Conservation (phyloP, 352 stramenopile species). For the Phytophthora vignae region DNA sequence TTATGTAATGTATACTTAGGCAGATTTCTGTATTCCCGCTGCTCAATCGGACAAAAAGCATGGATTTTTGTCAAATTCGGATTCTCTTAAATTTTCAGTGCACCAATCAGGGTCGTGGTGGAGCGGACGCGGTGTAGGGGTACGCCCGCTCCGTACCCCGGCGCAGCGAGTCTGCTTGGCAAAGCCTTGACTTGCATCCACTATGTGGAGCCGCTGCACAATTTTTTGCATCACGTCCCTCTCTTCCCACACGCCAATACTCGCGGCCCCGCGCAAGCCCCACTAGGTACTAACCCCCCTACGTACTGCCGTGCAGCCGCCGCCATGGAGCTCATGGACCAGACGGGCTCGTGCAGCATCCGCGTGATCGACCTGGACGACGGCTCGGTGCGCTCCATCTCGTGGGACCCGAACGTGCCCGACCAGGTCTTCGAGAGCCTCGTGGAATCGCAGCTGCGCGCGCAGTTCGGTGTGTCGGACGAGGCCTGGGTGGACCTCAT, state of each 20-base stretch:
- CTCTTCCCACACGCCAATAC: conserved; percentile 26
- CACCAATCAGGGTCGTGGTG: not conserved
- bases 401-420: conserved; percentile 82
- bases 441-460: conserved; percentile 78
- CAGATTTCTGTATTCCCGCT: too few relatives aligned
- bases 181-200: not conserved
- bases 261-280: conserved; percentile 4
- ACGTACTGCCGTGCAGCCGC: not conserved
- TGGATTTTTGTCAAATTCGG: not conserved
- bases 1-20: too few relatives aligned
- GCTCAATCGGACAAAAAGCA: too few relatives aligned
- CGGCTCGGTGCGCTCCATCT: conserved; percentile 75
- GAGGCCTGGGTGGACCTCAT: conserved; percentile 90
- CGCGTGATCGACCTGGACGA: conserved; percentile 89
- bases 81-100: not conserved
- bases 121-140: not conserved
- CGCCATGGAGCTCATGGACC: conserved; percentile 40
- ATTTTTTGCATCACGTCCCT: conserved; percentile 4
- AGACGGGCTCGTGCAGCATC: conserved; percentile 55
- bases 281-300: not conserved
- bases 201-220: not conserved
- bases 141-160: not conserved
- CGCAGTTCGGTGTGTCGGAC: conserved; percentile 82
- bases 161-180: not conserved
- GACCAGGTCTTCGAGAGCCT: conserved; percentile 86